A percentile compares a stretch with the other conserved stretches of the same genome.
Evolutionary conservation across 345 rosid genomes (phyloP).

Genomic region (Populus nigra): DNA sequence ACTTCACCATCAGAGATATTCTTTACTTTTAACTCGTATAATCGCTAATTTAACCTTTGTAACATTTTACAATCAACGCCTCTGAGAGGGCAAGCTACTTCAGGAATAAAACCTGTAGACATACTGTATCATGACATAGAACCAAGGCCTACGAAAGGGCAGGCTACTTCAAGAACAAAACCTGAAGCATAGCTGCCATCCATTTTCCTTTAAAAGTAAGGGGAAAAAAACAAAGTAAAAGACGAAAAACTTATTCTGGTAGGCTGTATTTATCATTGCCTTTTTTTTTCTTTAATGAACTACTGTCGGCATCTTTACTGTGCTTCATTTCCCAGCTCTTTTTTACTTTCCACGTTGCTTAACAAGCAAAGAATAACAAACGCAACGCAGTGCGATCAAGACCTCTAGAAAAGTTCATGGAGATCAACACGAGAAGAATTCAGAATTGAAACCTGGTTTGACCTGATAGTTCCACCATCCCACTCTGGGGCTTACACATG

Average conservation of each 20-base stretch:
- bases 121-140: not conserved
- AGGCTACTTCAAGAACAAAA: not conserved
- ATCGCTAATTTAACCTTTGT: not conserved
- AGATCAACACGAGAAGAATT: not conserved
- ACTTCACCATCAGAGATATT: slow-evolving; percentile 10
- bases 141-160: not conserved
- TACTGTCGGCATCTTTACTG: slow-evolving; percentile 33
- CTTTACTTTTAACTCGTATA: not conserved
- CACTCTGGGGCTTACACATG: slow-evolving; percentile 16
- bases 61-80: not conserved
- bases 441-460: slow-evolving; percentile 7
- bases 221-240: slow-evolving; percentile 10
- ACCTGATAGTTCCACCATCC: slow-evolving; percentile 14
- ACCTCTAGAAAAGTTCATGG: not conserved
- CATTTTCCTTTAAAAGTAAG: slow-evolving; percentile 7
- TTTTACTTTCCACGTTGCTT: slow-evolving; percentile 33
- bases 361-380: slow-evolving; percentile 32
- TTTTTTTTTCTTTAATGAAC: slow-evolving; percentile 32
- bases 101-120: not conserved
- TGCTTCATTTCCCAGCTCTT: slow-evolving; percentile 13
- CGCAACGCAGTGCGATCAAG: not conserved
- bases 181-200: not conserved
- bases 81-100: no score
- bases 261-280: slow-evolving; percentile 36
- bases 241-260: slow-evolving; percentile 38